Percentiles rank a stretch among this genome's conserved stretches.
Conservation (phyloP, 148 eudicot species). For the Linanthus parryae region DNA sequence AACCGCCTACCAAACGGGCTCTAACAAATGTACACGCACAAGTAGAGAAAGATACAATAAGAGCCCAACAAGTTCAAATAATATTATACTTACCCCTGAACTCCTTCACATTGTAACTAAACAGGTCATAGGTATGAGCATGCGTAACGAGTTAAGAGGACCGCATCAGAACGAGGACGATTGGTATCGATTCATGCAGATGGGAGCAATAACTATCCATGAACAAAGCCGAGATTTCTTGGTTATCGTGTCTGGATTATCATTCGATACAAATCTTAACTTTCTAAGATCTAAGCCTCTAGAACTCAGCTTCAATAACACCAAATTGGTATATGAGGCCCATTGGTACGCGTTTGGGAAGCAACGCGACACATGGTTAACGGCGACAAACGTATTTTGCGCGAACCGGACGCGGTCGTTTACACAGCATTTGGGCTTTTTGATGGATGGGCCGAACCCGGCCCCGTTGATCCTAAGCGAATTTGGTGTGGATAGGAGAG, state of each 20-base stretch:
- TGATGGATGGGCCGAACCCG: constrained; percentile 5
- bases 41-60: too few species aligned
- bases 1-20: too few species aligned
- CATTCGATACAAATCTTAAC: constrained; percentile 19
- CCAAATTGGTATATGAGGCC: constrained; percentile 39
- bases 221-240: constrained; percentile 23
- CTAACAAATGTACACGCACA: too few species aligned
- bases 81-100: too few species aligned
- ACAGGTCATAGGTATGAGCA: constrained; percentile 32
- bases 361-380: constrained; percentile 9
- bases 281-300: constrained; percentile 18
- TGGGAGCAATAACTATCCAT: constrained; percentile 31
- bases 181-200: constrained; percentile 30
- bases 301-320: constrained; percentile 1
- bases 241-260: constrained; percentile 34
- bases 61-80: too few species aligned
- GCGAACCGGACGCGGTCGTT: constrained; percentile 10
- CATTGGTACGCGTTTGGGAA: constrained; percentile 40
- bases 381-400: constrained; percentile 21
- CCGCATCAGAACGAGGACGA: constrained; percentile 17
- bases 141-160: constrained; percentile 42
- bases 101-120: too few species aligned
- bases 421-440: constrained; percentile 16
- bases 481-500: not conserved
- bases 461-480: constrained; percentile 10